Percentiles rank a stretch among this genome's conserved stretches.
phyloP scores from a whole-genome alignment of 768 basidiomycete species.

The Kwoniella mangroviensis region DNA sequence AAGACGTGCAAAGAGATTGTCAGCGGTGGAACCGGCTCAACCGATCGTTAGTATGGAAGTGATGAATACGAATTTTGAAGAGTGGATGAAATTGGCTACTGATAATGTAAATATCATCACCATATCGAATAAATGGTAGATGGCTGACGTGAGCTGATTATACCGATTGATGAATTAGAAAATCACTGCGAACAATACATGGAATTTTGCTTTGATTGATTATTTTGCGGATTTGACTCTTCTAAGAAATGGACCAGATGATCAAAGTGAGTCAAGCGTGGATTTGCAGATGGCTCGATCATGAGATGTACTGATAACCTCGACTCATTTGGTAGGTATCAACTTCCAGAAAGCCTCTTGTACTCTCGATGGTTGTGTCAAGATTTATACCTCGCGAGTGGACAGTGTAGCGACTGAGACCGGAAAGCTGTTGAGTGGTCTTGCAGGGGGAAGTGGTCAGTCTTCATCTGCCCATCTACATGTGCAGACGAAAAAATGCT shows the following conservation, averaged over 20 bases:
- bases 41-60: slow-evolving; percentile 67
- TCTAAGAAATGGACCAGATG: slow-evolving; percentile 86
- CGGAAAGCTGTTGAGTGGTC: slow-evolving; percentile 88
- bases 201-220: slow-evolving; percentile 97
- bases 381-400: slow-evolving; percentile 98
- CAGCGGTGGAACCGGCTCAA: slow-evolving; percentile 41
- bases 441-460: slow-evolving; percentile 63
- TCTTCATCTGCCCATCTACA: neutral
- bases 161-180: slow-evolving; percentile 65
- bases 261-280: slow-evolving; percentile 58
- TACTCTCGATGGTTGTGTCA: slow-evolving; percentile 97
- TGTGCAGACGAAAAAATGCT: neutral
- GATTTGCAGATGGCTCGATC: no score
- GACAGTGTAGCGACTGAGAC: slow-evolving; percentile 97
- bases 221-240: slow-evolving; percentile 99
- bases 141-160: no score
- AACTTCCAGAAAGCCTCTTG: slow-evolving; percentile 99
- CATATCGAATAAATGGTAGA: neutral
- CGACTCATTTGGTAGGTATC: slow-evolving; percentile 62
- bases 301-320: neutral
- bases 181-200: slow-evolving; percentile 97
- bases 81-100: slow-evolving; percentile 99
- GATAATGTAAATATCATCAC: slow-evolving; percentile 74
- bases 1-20: slow-evolving; percentile 44
- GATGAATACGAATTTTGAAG: slow-evolving; percentile 93